Evolutionary conservation across 148 eudicot genomes (phyloP).

Genomic region (Camellia lanceoleosa): DNA sequence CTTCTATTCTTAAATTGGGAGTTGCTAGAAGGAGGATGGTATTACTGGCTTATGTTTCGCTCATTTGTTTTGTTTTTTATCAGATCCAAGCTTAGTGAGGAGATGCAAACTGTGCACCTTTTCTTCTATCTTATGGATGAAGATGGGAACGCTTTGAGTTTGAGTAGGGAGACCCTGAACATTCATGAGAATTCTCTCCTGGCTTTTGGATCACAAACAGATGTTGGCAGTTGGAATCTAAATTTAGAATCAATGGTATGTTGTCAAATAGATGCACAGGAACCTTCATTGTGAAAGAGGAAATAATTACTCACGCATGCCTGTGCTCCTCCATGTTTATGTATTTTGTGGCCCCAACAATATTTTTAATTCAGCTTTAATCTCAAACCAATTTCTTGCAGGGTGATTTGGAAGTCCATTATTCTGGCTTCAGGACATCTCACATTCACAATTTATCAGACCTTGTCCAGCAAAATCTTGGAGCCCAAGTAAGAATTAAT

Average conservation of each 20-base stretch:
- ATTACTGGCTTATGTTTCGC: conserved; percentile 4
- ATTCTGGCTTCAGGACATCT: conserved; percentile 77
- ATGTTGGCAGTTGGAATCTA: conserved; percentile 82
- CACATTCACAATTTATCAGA: conserved; percentile 93
- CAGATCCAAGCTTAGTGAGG: conserved; percentile 47
- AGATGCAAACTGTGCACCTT: conserved; percentile 50
- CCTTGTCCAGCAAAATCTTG: conserved; percentile 66
- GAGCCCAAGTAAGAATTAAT: conserved; percentile 39
- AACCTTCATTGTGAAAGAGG: not conserved
- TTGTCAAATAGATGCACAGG: conserved; percentile 10
- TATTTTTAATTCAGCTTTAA: conserved; percentile 2
- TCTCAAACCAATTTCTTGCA: conserved; percentile 30
- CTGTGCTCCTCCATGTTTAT: not conserved
- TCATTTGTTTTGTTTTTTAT: conserved; percentile 13
- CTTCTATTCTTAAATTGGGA: not conserved
- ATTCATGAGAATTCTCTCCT: conserved; percentile 49
- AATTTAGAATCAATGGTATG: conserved; percentile 75
- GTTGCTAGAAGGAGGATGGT: not conserved
- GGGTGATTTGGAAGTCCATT: conserved; percentile 75
- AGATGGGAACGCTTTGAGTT: conserved; percentile 55
- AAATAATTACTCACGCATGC: not conserved
- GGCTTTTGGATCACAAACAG: conserved; percentile 74
- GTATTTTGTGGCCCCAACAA: not conserved
- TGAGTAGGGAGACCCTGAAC: conserved; percentile 47
- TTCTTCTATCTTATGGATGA: conserved; percentile 97